Conservation (phyloP, 164 flowering plant genomes). For the Vitis rupestris region DNA sequence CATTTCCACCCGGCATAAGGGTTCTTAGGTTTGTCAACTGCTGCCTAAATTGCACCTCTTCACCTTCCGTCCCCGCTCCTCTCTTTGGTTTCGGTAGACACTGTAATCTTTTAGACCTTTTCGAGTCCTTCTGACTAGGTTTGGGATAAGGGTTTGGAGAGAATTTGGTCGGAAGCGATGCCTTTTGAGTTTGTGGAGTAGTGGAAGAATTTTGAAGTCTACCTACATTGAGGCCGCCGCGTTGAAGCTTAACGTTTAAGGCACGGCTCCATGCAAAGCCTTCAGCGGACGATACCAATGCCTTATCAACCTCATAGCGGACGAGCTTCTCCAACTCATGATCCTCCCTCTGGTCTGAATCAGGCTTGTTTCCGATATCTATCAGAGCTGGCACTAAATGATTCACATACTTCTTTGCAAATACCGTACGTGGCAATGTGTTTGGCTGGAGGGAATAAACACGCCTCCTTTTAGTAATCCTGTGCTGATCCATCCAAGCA, state of each 20-base stretch:
- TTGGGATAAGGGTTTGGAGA: no score
- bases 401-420: constrained; percentile 26
- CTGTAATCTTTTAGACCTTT: no score
- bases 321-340: constrained; percentile 16
- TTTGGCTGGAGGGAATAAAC: constrained; percentile 25
- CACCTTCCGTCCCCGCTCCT: not conserved
- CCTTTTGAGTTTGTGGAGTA: no score
- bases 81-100: no score
- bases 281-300: constrained; percentile 25
- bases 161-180: no score
- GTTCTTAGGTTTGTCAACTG: constrained; percentile 19
- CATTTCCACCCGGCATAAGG: constrained; percentile 37
- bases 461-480: constrained; percentile 20
- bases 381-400: constrained; percentile 25
- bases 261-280: constrained; percentile 35
- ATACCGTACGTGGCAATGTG: not conserved
- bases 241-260: constrained; percentile 27
- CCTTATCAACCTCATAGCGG: constrained; percentile 36
- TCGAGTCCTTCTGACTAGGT: no score
- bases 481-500: no score
- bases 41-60: constrained; percentile 8
- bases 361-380: constrained; percentile 1
- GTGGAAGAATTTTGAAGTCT: no score
- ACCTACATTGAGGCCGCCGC: no score
- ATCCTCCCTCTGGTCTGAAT: not conserved